Evolutionary conservation across 106 monocot genomes (phyloP), one percentile per base, ranked within the genome.

Genomic region (Agapanthus africanus): DNA sequence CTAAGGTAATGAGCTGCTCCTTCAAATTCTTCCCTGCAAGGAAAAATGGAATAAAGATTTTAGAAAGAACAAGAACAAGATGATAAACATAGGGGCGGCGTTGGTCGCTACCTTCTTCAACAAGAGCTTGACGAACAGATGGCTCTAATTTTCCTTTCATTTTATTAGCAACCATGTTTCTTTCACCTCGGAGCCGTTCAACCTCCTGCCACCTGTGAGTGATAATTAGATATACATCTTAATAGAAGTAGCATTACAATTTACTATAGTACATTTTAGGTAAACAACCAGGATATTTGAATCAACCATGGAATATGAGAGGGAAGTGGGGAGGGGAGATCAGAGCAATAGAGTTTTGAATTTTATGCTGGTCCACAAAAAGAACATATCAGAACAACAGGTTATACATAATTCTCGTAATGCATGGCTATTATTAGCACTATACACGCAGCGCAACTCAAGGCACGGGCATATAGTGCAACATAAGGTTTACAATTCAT

Each of bases 131-230:
- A 16, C 97, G 92, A 11, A 77, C 74, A 67, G 87, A 80, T 44
- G 77, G 71, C 59, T 92, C 92, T 47, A 97, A 68, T 59, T 89
- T 97, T 66, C 87, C 89, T 76, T 97, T 97, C 97, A 97, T 97
- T 74, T 92, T 97, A 69, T 80, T 83, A 27, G 97, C 92, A 75
- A 97, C 87, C 1, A 57, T 41, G 73, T 97, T 97, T 85, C 97
- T 89, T 79, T 89, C 92, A 54, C 77, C 92, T 77, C 97, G 81
- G 40, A 97, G 78, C 37, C 82, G 75, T 87, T 97, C 97, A 82
- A 92, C 97, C 79, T 92, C 97, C 97, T 97, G 97, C 78, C 82
- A 92, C 92, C 88, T 95, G 91, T 76, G 76, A 86, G 78, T 56
- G 71, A 86, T 57, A 85, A 78, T 93, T 83, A 88, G 88, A 68